Conservation (phyloP, 345 rosid species). For the Angophora floribunda region DNA sequence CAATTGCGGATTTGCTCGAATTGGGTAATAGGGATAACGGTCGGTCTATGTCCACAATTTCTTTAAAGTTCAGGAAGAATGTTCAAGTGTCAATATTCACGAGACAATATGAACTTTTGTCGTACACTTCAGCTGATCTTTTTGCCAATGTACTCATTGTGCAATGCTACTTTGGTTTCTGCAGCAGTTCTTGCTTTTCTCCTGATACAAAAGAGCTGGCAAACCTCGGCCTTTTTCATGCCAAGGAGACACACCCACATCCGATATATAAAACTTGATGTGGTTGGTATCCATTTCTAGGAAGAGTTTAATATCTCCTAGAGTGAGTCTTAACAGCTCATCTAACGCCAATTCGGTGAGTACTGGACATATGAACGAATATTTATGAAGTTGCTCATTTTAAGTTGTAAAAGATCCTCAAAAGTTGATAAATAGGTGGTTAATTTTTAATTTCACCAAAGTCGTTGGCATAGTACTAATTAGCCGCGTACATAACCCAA, state of each 20-base stretch:
- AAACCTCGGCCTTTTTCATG: not conserved
- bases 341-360: not conserved
- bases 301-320: not conserved
- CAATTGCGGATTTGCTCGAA: not conserved
- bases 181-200: not conserved
- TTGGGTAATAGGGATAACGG: not conserved
- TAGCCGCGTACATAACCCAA: not conserved
- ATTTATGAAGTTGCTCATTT: not conserved
- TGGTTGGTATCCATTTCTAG: not conserved
- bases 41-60: not conserved
- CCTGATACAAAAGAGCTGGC: not conserved
- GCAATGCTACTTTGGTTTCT: not conserved
- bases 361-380: not conserved
- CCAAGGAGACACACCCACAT: not conserved
- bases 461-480: not conserved
- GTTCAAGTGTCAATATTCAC: not conserved
- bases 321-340: not conserved
- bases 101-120: not conserved
- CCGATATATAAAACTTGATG: not conserved
- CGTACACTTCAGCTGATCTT: not conserved
- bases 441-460: not conserved
- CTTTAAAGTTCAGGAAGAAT: not conserved
- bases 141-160: not conserved
- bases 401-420: not conserved
- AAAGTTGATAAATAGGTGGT: not conserved